Conservation (phyloP, 345 rosid species). For the Sonneratia alba region DNA sequence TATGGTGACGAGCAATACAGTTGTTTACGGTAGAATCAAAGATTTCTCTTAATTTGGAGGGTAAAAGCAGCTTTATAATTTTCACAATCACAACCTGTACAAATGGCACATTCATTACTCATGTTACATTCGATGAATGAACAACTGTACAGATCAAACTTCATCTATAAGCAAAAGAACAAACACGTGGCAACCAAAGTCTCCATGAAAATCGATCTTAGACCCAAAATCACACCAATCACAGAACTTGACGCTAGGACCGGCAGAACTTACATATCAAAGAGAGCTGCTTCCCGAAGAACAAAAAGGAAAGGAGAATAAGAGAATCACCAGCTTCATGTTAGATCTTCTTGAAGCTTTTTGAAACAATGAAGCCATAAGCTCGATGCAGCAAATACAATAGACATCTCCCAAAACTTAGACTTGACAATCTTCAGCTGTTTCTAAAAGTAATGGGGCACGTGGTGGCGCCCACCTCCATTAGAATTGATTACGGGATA, state of each 20-base stretch:
- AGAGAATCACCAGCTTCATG: slow-evolving; percentile 16
- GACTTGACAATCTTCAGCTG: slow-evolving; percentile 17
- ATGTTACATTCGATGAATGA: background rate
- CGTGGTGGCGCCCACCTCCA: slow-evolving; percentile 35
- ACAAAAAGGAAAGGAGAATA: slow-evolving; percentile 1
- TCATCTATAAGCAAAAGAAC: background rate
- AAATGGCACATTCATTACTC: background rate
- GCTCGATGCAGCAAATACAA: slow-evolving; percentile 13
- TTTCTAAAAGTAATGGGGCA: slow-evolving; percentile 43
- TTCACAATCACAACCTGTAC: background rate
- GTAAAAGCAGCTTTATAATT: background rate
- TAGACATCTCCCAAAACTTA: background rate
- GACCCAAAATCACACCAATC: background rate
- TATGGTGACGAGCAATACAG: too few relatives aligned
- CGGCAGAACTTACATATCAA: slow-evolving; percentile 9
- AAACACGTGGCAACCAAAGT: background rate
- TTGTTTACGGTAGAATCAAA: too few relatives aligned
- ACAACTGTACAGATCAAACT: background rate
- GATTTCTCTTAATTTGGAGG: background rate
- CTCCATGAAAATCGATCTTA: background rate
- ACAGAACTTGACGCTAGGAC: background rate
- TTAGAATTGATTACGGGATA: slow-evolving; percentile 48
- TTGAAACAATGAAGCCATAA: slow-evolving; percentile 21
- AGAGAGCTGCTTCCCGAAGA: slow-evolving; percentile 5
- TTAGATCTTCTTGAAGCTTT: slow-evolving; percentile 19